phyloP scores from a whole-genome alignment of 106 monocot species.

The Posidonia australis region DNA sequence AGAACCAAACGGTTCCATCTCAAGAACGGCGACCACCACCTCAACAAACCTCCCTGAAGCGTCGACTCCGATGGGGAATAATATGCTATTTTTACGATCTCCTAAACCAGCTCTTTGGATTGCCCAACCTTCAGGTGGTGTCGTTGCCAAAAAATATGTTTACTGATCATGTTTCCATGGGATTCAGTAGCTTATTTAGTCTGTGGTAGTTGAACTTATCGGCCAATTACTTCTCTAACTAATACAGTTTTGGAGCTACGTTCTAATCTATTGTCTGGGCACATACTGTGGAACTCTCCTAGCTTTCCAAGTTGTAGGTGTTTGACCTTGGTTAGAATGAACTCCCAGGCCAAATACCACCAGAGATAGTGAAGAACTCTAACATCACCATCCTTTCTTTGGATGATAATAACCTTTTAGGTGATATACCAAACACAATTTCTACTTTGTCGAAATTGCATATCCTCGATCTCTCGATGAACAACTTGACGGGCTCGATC shows the following conservation, averaged over 20 bases:
- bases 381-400: conserved; percentile 29
- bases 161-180: conserved; percentile 60
- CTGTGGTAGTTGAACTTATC: conserved; percentile 56
- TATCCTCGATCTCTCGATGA: conserved; percentile 32
- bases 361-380: conserved; percentile 43
- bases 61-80: no score
- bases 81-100: no score
- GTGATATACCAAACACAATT: conserved; percentile 14
- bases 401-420: conserved; percentile 53
- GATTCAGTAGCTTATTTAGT: conserved; percentile 70
- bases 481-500: conserved; percentile 49
- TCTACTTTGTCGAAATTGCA: conserved; percentile 16
- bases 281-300: conserved; percentile 40
- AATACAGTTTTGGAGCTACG: conserved; percentile 49
- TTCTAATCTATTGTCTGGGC: conserved; percentile 43
- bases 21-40: no score
- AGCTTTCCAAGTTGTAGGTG: conserved; percentile 29
- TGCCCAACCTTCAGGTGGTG: conserved; percentile 61
- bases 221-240: conserved; percentile 52
- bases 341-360: conserved; percentile 55
- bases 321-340: conserved; percentile 61
- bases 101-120: conserved; percentile 63
- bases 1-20: no score
- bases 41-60: no score
- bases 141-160: conserved; percentile 61